Conservation (phyloP, 805 yeast genomes). For the Yarrowia deformans region DNA sequence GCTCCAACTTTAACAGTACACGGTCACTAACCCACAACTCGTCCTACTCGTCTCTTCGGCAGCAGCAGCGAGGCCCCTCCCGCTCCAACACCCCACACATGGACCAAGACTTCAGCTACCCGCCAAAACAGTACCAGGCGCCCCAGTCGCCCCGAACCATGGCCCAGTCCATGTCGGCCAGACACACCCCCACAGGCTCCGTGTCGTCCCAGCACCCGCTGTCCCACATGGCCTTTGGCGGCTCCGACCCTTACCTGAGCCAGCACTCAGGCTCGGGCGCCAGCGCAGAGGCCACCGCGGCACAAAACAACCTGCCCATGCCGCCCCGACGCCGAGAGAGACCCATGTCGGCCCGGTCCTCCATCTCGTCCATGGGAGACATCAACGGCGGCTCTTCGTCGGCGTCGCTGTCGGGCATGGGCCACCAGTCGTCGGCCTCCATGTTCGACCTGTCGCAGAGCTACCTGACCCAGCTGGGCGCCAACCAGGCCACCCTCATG, state of each 20-base stretch:
- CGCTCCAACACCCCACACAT: slow-evolving; percentile 29
- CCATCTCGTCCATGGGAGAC: slow-evolving; percentile 41
- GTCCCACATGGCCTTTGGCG: slow-evolving; percentile 31
- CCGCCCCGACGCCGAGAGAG: slow-evolving; percentile 37
- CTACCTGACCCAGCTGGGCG: slow-evolving; percentile 45
- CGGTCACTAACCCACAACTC: slow-evolving; percentile 37
- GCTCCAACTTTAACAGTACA: slow-evolving; percentile 35
- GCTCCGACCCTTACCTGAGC: slow-evolving; percentile 34
- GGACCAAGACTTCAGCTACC: slow-evolving; percentile 31
- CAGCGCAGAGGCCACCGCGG: slow-evolving; percentile 28
- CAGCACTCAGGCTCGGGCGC: slow-evolving; percentile 24
- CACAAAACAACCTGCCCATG: slow-evolving; percentile 40
- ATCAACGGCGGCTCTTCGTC: slow-evolving; percentile 23
- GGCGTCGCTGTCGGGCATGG: slow-evolving; percentile 12
- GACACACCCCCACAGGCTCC: slow-evolving; percentile 34
- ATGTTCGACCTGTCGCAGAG: slow-evolving; percentile 47
- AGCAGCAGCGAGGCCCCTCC: slow-evolving; percentile 37
- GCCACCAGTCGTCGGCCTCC: slow-evolving; percentile 43
- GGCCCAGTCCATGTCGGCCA: slow-evolving; percentile 36
- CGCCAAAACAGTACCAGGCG: slow-evolving; percentile 36
- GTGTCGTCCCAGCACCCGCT: slow-evolving; percentile 35
- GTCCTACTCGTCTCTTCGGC: slow-evolving; percentile 34
- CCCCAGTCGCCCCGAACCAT: slow-evolving; percentile 37
- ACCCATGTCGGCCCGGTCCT: slow-evolving; percentile 39
- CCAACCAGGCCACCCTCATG: slow-evolving; percentile 53